Evolutionary conservation across 371 early-diverging fungal genomes (phyloP).

Genomic region (Smittium mucronatum): DNA sequence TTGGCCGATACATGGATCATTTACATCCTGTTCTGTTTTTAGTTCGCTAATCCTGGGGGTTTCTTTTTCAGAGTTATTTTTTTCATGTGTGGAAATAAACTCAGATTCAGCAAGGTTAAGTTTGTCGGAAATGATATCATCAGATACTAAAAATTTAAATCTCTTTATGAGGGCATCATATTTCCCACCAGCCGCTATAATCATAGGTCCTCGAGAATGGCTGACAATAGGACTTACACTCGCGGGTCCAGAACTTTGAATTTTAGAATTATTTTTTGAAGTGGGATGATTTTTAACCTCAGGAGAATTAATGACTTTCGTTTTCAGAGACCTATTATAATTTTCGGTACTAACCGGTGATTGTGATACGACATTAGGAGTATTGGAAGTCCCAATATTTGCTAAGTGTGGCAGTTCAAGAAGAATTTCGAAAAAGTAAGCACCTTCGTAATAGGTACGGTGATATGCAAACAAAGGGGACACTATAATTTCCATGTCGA

Average conservation of each 20-base stretch:
- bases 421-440: slow-evolving; percentile 27
- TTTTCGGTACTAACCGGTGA: not conserved
- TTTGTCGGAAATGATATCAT: not conserved
- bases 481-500: slow-evolving; percentile 16
- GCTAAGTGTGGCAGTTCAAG: not conserved
- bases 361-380: not conserved
- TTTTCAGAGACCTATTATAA: not conserved
- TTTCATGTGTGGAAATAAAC: not conserved
- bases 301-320: too few relatives aligned
- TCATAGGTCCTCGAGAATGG: slow-evolving; percentile 38
- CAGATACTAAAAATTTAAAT: slow-evolving; percentile 39
- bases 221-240: not conserved
- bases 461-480: slow-evolving; percentile 30
- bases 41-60: not conserved
- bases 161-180: slow-evolving; percentile 59
- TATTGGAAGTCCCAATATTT: not conserved
- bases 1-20: not conserved
- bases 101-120: not conserved
- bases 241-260: not conserved
- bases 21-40: not conserved
- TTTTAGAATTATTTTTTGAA: not conserved
- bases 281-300: not conserved
- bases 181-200: slow-evolving; percentile 41
- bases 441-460: slow-evolving; percentile 29
- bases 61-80: not conserved